These are phyloP conservation scores for Clavispora phyllophila DNA, from an alignment of 805 yeast species.

Conservation along the genomic window DNA sequence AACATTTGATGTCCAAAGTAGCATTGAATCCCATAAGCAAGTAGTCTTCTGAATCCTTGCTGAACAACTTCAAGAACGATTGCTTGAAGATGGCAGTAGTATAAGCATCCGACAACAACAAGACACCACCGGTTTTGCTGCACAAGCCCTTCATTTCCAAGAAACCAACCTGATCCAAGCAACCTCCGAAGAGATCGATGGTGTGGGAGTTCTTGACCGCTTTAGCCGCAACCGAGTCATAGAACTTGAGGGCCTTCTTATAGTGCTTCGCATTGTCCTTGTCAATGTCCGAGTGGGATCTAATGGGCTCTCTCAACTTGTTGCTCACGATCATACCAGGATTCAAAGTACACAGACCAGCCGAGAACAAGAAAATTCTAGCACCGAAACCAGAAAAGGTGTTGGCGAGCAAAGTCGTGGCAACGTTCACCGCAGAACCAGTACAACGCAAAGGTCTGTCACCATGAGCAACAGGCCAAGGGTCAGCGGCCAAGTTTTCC, in stretches of 20 bases:
- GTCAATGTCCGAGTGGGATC: slow-evolving; percentile 96
- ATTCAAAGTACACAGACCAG: slow-evolving; percentile 91
- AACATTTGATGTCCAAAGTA: slow-evolving; percentile 78
- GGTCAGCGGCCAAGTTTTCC: slow-evolving; percentile 72
- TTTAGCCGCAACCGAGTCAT: slow-evolving; percentile 66
- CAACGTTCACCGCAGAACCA: slow-evolving; percentile 87
- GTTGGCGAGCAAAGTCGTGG: slow-evolving; percentile 74
- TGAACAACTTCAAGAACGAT: slow-evolving; percentile 80
- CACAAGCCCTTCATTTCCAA: slow-evolving; percentile 87
- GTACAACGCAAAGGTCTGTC: slow-evolving; percentile 87
- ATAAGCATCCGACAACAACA: slow-evolving; percentile 86
- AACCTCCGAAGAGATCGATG: slow-evolving; percentile 88
- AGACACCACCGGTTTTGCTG: slow-evolving; percentile 84
- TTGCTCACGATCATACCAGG: slow-evolving; percentile 94
- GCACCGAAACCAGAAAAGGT: slow-evolving; percentile 84
- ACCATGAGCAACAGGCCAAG: slow-evolving; percentile 85
- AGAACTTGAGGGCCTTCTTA: slow-evolving; percentile 79
- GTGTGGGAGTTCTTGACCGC: slow-evolving; percentile 71
- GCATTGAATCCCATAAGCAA: slow-evolving; percentile 90
- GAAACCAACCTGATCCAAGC: slow-evolving; percentile 94
- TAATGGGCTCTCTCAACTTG: slow-evolving; percentile 89
- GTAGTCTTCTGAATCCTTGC: slow-evolving; percentile 81
- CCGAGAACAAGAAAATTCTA: slow-evolving; percentile 82
- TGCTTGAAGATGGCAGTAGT: slow-evolving; percentile 93
- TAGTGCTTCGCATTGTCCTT: slow-evolving; percentile 82